Evolutionary conservation across 148 eudicot genomes (phyloP).

Genomic region (Diospyros lotus): DNA sequence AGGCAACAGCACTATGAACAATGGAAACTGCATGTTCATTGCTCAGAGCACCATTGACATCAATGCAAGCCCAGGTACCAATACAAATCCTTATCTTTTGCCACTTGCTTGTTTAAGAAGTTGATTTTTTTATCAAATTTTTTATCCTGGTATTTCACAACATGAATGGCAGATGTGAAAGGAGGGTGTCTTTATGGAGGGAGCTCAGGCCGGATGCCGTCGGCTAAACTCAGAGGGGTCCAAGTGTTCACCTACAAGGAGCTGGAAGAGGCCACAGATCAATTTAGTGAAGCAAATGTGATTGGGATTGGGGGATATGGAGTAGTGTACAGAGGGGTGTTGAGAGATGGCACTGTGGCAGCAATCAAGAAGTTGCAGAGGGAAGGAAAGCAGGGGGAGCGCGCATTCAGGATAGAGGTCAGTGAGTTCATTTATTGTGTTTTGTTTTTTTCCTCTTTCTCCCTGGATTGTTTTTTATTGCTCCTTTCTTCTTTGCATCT

Average conservation of each 20-base stretch:
- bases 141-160: not conserved
- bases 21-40: slow-evolving; percentile 38
- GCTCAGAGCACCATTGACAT: slow-evolving; percentile 37
- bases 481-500: too few species aligned
- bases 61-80: slow-evolving; percentile 35
- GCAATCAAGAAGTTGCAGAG: slow-evolving; percentile 68
- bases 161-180: slow-evolving; percentile 32
- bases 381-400: slow-evolving; percentile 78
- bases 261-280: slow-evolving; percentile 67
- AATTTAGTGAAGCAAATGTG: slow-evolving; percentile 57
- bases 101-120: too few species aligned
- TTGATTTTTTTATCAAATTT: too few species aligned
- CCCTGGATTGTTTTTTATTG: too few species aligned
- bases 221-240: slow-evolving; percentile 44
- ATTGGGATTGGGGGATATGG: slow-evolving; percentile 70
- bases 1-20: slow-evolving; percentile 17
- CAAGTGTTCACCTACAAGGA: slow-evolving; percentile 89
- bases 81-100: too few species aligned
- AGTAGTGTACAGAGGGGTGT: slow-evolving; percentile 69
- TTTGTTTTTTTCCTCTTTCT: slow-evolving; percentile 4
- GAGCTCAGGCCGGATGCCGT: slow-evolving; percentile 26
- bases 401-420: slow-evolving; percentile 87
- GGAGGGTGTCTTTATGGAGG: slow-evolving; percentile 52
- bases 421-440: slow-evolving; percentile 10
- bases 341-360: slow-evolving; percentile 61